Base-by-base conservation (phyloP, 148 eudicot species). In the Heliosperma pusillum region DNA sequence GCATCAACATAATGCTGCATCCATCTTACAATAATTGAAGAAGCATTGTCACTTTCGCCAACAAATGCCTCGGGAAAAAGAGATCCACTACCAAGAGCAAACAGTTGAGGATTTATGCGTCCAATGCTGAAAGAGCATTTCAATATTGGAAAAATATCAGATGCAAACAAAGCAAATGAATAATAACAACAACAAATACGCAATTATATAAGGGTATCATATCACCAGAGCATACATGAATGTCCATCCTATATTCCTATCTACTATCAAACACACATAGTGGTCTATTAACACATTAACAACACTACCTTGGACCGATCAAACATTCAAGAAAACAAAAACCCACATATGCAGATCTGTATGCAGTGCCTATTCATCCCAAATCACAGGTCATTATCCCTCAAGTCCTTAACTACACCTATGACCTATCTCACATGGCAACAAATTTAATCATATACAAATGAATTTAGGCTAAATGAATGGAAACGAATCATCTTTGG, bases 81-180 rank as follows among this genome's bases (percentile, higher is more conserved):
- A 69, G 86, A 74, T 79, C 86, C 91, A 77, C 92, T 82, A 60
- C 85, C 97, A 74, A 96, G 82, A 76, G 93, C 88, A 87, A 85
- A 87, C 33, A 96, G 82, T 80, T 87, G 90, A 52, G 97, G 88
- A 80, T 96, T 89, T 74, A 96, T 91, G 67, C 86, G 91, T 57
- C 99, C 99, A 86, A 96, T 90, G 83, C 99, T 95, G 90, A 81
- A 75, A 74, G 24, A 75, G 25, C 67, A 78, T 72, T 27, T 15
- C 59, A 80, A 47, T 56, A 69, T 53, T 64, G 33, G 78, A 73
- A 52, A 65, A 11, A 40, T 26, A 80, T 50, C 73, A 71, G 55
- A 70, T 61, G 40, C 61, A 29, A n/a, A n/a, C n/a, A n/a, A 29
- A 29, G 30, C 30, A 29, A 29, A 29, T 29, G 30, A 29, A 29